Evolutionary conservation across 345 rosid species (phyloP).

Genomic region (Lepidium sativum): DNA sequence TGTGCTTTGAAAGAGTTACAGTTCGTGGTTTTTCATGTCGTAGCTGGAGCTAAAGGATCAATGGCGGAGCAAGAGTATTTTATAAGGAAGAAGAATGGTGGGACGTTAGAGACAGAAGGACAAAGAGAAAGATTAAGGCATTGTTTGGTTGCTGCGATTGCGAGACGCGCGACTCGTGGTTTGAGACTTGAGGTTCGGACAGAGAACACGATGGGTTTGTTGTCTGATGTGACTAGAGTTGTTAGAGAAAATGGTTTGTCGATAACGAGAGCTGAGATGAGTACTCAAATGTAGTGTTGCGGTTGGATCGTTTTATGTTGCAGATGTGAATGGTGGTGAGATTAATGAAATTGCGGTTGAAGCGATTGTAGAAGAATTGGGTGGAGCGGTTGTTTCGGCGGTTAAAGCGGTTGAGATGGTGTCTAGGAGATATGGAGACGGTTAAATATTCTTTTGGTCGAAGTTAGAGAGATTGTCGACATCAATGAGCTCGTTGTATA

Average conservation of each 20-base stretch:
- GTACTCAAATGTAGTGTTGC: conserved; percentile 48
- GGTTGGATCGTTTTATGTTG: conserved; percentile 61
- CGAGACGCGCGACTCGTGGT: conserved; percentile 63
- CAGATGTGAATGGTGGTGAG: conserved; percentile 54
- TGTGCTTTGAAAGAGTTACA: conserved; percentile 72
- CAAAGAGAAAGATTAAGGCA: conserved; percentile 49
- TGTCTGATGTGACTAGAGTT: conserved; percentile 53
- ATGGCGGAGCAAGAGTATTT: conserved; percentile 86
- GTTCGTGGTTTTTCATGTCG: conserved; percentile 84
- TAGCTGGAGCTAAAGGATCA: conserved; percentile 54
- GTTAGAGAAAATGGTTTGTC: conserved; percentile 73
- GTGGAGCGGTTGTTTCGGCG: conserved; percentile 41
- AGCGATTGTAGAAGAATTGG: conserved; percentile 49
- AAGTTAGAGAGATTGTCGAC: conserved; percentile 58
- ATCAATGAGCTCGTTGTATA: conserved; percentile 25
- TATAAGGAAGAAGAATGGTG: conserved; percentile 66
- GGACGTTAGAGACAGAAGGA: conserved; percentile 46
- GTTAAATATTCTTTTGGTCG: conserved; percentile 70
- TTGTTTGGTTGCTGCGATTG: conserved; percentile 70
- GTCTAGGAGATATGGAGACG: conserved; percentile 17
- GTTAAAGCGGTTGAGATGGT: conserved; percentile 31
- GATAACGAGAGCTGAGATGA: conserved; percentile 52
- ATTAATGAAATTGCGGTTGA: conserved; percentile 34
- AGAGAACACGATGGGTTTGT: conserved; percentile 48
- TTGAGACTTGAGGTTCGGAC: conserved; percentile 53